These are phyloP conservation scores for Phalaenopsis hybrid DNA, from an alignment of 116 monocot species.

Conservation along the genomic window DNA sequence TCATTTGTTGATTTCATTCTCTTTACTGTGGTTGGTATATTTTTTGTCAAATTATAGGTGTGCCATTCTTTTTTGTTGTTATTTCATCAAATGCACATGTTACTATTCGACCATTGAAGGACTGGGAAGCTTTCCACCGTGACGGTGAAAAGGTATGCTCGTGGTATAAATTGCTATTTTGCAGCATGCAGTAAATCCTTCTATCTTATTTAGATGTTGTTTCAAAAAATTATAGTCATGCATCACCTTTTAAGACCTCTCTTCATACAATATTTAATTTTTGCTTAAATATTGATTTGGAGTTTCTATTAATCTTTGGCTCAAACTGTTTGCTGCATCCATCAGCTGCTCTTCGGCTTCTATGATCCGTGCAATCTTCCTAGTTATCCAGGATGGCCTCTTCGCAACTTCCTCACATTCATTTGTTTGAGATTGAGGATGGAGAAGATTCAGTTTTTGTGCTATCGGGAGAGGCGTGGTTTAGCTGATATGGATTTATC, in stretches of 20 bases:
- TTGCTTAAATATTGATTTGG: not conserved
- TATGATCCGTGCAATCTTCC: slow-evolving; percentile 80
- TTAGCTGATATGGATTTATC: slow-evolving; percentile 60
- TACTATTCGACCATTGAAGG: slow-evolving; percentile 64
- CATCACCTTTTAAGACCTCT: not conserved
- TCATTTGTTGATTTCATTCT: slow-evolving; percentile 2
- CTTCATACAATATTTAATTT: not conserved
- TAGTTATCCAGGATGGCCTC: slow-evolving; percentile 88
- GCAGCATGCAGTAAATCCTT: not conserved
- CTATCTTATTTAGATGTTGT: not conserved
- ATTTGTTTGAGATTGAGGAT: slow-evolving; percentile 72
- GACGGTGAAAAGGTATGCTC: slow-evolving; percentile 53
- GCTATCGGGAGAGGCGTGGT: slow-evolving; percentile 86
- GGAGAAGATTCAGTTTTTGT: slow-evolving; percentile 69
- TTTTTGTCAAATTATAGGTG: slow-evolving; percentile 31
- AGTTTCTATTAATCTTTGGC: slow-evolving; percentile 1
- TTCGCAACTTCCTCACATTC: slow-evolving; percentile 77
- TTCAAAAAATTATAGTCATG: not conserved
- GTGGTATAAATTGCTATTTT: not conserved
- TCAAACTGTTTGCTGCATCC: slow-evolving; percentile 7
- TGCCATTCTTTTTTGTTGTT: slow-evolving; percentile 73
- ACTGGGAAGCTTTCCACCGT: slow-evolving; percentile 52
- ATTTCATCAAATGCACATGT: slow-evolving; percentile 50
- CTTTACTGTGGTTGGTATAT: not conserved
- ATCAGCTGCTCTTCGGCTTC: slow-evolving; percentile 83